These are phyloP conservation scores for Entophlyctis luteolus DNA, from an alignment of 192 early-diverging fungal genomes.

Conservation along the genomic window DNA sequence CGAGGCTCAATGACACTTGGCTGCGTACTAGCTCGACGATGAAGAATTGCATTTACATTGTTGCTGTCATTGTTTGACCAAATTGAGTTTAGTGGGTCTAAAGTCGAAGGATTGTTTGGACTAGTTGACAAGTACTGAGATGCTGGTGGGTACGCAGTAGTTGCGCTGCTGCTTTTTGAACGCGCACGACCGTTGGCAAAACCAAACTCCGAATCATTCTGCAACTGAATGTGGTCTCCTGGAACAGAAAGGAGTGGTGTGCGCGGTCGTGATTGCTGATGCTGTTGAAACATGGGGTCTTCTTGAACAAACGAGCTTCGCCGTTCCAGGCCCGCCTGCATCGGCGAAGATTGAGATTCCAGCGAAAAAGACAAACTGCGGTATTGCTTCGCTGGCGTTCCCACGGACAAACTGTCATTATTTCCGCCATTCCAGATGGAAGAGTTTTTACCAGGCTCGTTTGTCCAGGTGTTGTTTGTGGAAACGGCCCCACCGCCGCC, in stretches of 20 bases:
- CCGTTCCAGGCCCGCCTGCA: slow-evolving; percentile 7
- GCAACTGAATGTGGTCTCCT: neutral
- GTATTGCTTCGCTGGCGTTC: slow-evolving; percentile 12
- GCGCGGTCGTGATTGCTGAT: slow-evolving; percentile 3
- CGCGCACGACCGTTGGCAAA: slow-evolving; percentile 21
- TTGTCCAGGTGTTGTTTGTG: neutral
- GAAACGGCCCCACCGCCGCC: neutral
- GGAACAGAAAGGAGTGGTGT: slow-evolving; percentile 11
- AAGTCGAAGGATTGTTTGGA: slow-evolving; percentile 41
- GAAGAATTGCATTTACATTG: slow-evolving; percentile 34
- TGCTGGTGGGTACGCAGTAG: slow-evolving; percentile 32
- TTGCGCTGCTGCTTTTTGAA: slow-evolving; percentile 21
- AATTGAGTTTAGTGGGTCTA: slow-evolving; percentile 47
- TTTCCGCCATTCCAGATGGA: neutral
- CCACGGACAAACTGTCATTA: neutral
- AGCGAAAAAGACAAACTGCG: slow-evolving; percentile 19
- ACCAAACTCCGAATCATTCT: slow-evolving; percentile 11
- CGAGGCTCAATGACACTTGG: slow-evolving; percentile 32
- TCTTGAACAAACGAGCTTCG: slow-evolving; percentile 20
- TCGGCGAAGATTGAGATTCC: slow-evolving; percentile 6
- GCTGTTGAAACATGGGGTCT: neutral
- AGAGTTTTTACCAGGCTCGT: neutral
- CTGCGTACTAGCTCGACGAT: slow-evolving; percentile 56
- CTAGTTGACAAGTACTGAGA: slow-evolving; percentile 29
- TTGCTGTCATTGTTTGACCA: slow-evolving; percentile 42